Evolutionary conservation across 2,329 filamentous ascomycete species (phyloP).

Genomic region (Neofusicoccum kwambonambiense): DNA sequence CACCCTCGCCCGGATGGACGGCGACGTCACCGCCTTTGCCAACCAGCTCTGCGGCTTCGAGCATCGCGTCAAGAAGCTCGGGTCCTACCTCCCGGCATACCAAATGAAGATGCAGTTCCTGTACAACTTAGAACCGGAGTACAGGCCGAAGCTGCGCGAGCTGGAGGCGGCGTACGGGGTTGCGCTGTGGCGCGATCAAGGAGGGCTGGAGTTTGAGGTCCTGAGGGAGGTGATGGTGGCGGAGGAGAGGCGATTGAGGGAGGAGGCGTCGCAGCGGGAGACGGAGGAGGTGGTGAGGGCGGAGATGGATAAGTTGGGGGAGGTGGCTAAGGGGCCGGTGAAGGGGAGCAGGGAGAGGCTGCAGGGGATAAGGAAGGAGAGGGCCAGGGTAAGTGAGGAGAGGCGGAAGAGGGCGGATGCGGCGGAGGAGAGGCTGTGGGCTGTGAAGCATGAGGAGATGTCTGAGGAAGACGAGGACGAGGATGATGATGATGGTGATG

Average conservation of each 20-base stretch:
- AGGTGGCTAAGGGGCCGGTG: not conserved
- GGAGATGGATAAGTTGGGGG: not conserved
- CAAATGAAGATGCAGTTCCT: not conserved
- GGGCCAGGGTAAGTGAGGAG: not conserved
- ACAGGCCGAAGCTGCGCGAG: not conserved
- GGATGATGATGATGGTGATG: not conserved
- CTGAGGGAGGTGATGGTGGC: not conserved
- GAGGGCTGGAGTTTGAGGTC: not conserved
- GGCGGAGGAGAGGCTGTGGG: not conserved
- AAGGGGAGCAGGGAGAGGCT: not conserved
- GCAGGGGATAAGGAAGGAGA: not conserved
- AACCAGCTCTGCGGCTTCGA: not conserved
- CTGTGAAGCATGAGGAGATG: not conserved
- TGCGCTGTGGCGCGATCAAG: not conserved
- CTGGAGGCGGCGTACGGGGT: not conserved
- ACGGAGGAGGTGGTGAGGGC: not conserved
- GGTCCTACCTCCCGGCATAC: not conserved
- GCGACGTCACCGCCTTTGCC: not conserved
- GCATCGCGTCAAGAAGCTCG: not conserved
- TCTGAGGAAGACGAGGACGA: not conserved
- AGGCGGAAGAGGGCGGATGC: not conserved
- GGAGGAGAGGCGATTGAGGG: not conserved
- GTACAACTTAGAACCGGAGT: not conserved
- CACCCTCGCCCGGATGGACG: not conserved
- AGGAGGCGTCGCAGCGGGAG: not conserved